A percentile compares a stretch with the other conserved stretches of the same genome.
Conservation (phyloP, 257 asterid genomes). For the Echites panduratus region DNA sequence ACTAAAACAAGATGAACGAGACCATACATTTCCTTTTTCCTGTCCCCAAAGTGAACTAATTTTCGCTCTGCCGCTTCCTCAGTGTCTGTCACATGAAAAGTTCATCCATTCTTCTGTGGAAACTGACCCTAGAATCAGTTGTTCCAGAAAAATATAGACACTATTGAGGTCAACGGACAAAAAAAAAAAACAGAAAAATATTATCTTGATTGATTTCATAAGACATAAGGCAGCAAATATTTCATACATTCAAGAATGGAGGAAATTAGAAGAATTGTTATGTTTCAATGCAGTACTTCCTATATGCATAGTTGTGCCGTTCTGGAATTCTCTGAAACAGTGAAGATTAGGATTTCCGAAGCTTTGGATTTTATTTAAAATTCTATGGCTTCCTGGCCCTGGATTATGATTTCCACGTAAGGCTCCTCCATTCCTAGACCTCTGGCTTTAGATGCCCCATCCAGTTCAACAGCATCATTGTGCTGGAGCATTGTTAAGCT, state of each 20-base stretch:
- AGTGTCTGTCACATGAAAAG: neutral
- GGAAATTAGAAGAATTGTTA: too few species aligned
- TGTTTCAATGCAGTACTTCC: neutral
- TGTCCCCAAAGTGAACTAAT: neutral
- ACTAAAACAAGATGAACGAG: slow-evolving; percentile 37
- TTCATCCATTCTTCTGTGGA: neutral
- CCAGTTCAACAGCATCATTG: neutral
- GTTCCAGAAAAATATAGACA: neutral
- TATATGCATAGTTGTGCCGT: neutral
- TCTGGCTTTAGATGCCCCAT: neutral
- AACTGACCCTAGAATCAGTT: neutral
- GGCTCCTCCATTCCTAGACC: neutral
- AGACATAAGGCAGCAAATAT: too few species aligned
- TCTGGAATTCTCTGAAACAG: neutral
- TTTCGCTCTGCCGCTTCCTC: neutral
- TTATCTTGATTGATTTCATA: too few species aligned
- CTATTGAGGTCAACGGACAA: too few species aligned
- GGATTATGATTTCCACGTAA: too few species aligned
- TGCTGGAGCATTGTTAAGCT: neutral
- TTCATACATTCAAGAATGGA: too few species aligned
- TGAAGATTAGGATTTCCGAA: neutral
- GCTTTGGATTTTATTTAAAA: neutral
- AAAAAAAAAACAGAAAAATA: too few species aligned
- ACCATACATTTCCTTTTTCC: neutral
- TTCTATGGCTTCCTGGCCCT: neutral